Evolutionary conservation across 345 rosid genomes (phyloP).

Genomic region (Gossypium herbaceum): DNA sequence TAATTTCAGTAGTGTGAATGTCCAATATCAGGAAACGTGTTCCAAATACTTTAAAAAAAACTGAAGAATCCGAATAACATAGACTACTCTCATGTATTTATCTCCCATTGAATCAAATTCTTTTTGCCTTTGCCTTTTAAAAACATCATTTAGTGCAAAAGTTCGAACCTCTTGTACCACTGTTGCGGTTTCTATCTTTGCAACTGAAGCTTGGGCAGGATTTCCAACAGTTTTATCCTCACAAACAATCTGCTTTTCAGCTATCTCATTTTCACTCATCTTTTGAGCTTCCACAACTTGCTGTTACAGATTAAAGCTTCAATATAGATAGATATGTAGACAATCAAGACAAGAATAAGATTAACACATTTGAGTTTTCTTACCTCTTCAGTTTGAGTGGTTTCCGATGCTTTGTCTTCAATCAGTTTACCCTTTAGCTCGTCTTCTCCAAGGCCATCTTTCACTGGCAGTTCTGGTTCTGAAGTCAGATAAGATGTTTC

Average conservation of each 20-base stretch:
- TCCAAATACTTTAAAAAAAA: too few relatives aligned
- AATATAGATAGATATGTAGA: background rate
- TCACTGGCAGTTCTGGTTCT: conserved; percentile 20
- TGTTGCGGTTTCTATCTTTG: conserved; percentile 23
- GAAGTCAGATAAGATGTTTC: conserved; percentile 21
- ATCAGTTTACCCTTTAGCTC: conserved; percentile 16
- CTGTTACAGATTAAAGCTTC: conserved; percentile 19
- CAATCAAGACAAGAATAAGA: background rate
- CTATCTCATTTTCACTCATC: conserved; percentile 18
- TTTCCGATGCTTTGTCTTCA: conserved; percentile 12
- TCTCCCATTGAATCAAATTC: too few relatives aligned
- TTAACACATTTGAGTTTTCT: background rate
- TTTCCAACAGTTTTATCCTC: conserved; percentile 21
- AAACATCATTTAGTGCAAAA: background rate
- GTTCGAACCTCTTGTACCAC: background rate
- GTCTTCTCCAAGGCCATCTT: conserved; percentile 27
- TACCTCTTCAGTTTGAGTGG: conserved; percentile 34
- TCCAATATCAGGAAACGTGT: background rate
- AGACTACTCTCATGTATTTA: too few relatives aligned
- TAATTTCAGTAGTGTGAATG: background rate
- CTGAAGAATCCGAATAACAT: background rate
- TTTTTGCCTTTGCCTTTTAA: too few relatives aligned
- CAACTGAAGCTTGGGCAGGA: conserved; percentile 17
- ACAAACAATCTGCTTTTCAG: conserved; percentile 18
- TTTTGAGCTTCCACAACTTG: conserved; percentile 9